A percentile compares a stretch with the other conserved stretches of the same genome.
phyloP scores from a whole-genome alignment of 1,284 basidiomycete species.

The Sanghuangporus sanghuang region DNA sequence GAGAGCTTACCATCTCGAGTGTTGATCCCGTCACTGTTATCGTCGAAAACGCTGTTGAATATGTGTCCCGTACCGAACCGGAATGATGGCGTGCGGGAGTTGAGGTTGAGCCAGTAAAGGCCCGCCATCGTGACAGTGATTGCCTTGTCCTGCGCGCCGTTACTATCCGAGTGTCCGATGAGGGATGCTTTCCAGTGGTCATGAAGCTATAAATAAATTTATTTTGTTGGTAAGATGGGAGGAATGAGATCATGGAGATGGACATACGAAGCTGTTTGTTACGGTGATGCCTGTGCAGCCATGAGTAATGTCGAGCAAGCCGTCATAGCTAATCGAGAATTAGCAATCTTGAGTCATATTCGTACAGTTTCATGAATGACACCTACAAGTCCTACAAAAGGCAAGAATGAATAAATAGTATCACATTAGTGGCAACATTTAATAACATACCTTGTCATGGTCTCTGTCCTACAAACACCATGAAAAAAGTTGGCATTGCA shows the following conservation, averaged over 20 bases:
- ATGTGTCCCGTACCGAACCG: slow-evolving; percentile 42
- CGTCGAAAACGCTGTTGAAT: slow-evolving; percentile 41
- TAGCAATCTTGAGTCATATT: not conserved
- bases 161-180: slow-evolving; percentile 39
- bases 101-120: slow-evolving; percentile 34
- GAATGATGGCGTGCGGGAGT: slow-evolving; percentile 25
- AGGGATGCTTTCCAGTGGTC: slow-evolving; percentile 40
- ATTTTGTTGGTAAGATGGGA: not conserved
- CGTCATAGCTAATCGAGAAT: slow-evolving; percentile 31
- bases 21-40: slow-evolving; percentile 45
- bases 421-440: not conserved
- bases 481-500: not conserved
- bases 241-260: not conserved
- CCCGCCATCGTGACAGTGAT: slow-evolving; percentile 35
- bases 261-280: slow-evolving; percentile 24
- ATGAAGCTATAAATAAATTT: slow-evolving; percentile 28
- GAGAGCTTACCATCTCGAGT: slow-evolving; percentile 36
- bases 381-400: slow-evolving; percentile 15
- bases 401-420: not conserved
- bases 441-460: slow-evolving; percentile 36
- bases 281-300: slow-evolving; percentile 38
- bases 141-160: slow-evolving; percentile 31
- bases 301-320: slow-evolving; percentile 33
- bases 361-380: not conserved
- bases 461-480: slow-evolving; percentile 34